Evolutionary conservation across 2,329 filamentous ascomycete genomes (phyloP), one percentile per base, ranked within the genome.

Genomic region (Plenodomus lindquistii): DNA sequence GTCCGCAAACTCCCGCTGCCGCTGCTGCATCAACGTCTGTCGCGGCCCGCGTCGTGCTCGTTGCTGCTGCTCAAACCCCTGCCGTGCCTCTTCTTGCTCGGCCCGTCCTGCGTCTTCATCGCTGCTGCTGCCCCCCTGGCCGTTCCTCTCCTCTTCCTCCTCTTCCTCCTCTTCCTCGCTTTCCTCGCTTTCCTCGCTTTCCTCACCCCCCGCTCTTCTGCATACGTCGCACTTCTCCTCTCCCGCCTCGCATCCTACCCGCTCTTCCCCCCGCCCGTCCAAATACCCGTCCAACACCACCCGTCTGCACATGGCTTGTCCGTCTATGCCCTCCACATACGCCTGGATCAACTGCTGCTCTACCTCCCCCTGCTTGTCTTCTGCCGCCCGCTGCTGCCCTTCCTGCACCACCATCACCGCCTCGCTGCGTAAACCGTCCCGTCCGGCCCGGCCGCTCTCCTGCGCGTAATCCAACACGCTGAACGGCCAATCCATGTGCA

Each of bases 211-310:
- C 35, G 19, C n/a, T 29, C 38, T 37, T 37, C 24, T 35, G 18
- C 41, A 49, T 4, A 49, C 41, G 17, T 46, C 40, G 20, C 37
- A 54, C 36, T 17, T 46, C 46, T 49, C 40, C 44, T 53, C 46
- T 43, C 45, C 31, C 37, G 41, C 37, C 24, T 48, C 22, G 16
- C 43, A 47, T 18, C 43, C 52, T 40, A 42, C 41, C 22, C n/a
- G 38, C 36, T 48, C 42, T 21, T 19, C 35, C 37, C 42, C 38
- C 40, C 19, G 21, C 38, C 44, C 38, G 11, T 49, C 45, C 27
- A 47, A 57, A 38, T 49, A 57, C 22, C 42, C 37, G 36, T 48
- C 45, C 27, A 57, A 42, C 18, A 57, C 45, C 19, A 37, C 39
- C 36, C 34, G 20, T 35, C 45, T 46, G n/a, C 39, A 51, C 43